phyloP scores from a whole-genome alignment of 805 yeast species.

The Yamadazyma sp. region DNA sequence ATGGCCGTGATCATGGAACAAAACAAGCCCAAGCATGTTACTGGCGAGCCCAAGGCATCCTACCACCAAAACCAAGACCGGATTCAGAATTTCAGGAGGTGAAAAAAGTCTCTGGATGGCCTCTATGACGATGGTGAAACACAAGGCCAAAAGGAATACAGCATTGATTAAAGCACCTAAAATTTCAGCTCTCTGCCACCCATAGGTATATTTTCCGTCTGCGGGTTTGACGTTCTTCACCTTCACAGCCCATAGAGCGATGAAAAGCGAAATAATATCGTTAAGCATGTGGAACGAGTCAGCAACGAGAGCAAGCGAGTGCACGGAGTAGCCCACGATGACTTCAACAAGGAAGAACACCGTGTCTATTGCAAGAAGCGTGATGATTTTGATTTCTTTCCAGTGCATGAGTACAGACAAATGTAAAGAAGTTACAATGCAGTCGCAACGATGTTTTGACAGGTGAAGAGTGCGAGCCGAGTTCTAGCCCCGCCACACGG shows the following conservation, averaged over 20 bases:
- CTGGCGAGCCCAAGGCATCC: slow-evolving; percentile 83
- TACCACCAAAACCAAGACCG: slow-evolving; percentile 77
- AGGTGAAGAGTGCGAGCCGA: no score
- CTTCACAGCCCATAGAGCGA: slow-evolving; percentile 95
- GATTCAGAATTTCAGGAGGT: slow-evolving; percentile 77
- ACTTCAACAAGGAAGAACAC: slow-evolving; percentile 83
- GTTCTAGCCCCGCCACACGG: no score
- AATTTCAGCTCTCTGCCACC: slow-evolving; percentile 97
- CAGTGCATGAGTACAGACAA: slow-evolving; percentile 29
- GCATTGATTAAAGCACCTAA: slow-evolving; percentile 94
- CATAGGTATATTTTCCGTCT: slow-evolving; percentile 89
- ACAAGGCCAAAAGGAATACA: slow-evolving; percentile 86
- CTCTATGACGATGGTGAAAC: slow-evolving; percentile 88
- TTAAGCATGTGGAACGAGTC: slow-evolving; percentile 98
- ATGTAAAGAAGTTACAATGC: no score
- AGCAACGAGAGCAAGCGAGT: slow-evolving; percentile 91
- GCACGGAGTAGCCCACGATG: slow-evolving; percentile 84
- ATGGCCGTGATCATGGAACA: slow-evolving; percentile 77
- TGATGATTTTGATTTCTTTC: slow-evolving; percentile 70
- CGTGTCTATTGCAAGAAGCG: slow-evolving; percentile 75
- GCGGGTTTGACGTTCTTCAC: slow-evolving; percentile 82
- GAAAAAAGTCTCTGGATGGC: slow-evolving; percentile 86
- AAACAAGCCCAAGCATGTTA: slow-evolving; percentile 75
- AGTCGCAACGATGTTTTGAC: no score
- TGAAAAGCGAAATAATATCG: slow-evolving; percentile 83